Evolutionary conservation across 345 rosid genomes (phyloP).

Genomic region (Nephelium lappaceum): DNA sequence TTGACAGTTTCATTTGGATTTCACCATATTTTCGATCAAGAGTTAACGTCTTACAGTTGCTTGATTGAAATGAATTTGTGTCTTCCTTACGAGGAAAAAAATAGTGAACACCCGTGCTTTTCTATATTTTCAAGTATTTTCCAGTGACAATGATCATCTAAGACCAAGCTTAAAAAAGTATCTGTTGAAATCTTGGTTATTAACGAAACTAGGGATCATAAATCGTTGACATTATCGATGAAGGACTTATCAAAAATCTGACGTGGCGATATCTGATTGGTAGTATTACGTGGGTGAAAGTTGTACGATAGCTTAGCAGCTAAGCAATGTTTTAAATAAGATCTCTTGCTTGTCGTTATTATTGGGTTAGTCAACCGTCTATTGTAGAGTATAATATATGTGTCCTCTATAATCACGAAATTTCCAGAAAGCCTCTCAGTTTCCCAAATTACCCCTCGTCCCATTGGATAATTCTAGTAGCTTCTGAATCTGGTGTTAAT

Average conservation of each 20-base stretch:
- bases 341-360: not conserved
- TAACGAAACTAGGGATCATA: not conserved
- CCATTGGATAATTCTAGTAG: not conserved
- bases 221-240: no score
- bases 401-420: not conserved
- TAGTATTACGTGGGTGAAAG: not conserved
- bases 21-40: no score
- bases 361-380: not conserved
- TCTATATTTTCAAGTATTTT: not conserved
- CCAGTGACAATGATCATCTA: not conserved
- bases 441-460: not conserved
- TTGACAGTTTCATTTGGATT: no score
- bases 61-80: not conserved
- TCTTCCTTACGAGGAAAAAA: not conserved
- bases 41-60: no score
- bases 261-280: slow-evolving; percentile 26
- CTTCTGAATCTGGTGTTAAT: not conserved
- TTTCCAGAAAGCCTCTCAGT: not conserved
- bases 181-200: no score
- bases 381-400: not conserved
- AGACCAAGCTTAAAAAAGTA: no score
- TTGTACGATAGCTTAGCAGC: not conserved
- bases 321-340: not conserved
- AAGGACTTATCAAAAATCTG: not conserved
- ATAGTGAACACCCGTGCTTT: not conserved